A percentile compares a stretch with the other conserved stretches of the same genome.
phyloP scores from a whole-genome alignment of 768 basidiomycete genomes.

The Boletus patriciae region DNA sequence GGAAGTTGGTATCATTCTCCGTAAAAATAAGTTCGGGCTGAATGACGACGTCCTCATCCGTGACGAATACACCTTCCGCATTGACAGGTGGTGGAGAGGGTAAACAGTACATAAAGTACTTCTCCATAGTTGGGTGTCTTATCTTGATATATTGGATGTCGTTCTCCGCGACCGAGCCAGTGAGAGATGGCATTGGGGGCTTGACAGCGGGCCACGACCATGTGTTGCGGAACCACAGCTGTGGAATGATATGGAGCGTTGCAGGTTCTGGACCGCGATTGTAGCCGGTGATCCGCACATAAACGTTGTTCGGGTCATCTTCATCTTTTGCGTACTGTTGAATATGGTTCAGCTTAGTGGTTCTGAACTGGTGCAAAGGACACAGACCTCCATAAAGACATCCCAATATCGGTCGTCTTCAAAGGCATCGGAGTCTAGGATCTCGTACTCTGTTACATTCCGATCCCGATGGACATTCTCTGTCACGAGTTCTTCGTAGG shows the following conservation, averaged over 20 bases:
- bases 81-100: constrained; percentile 91
- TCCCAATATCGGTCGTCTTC: constrained; percentile 98
- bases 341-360: constrained; percentile 1
- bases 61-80: constrained; percentile 60
- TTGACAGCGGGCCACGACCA: constrained; percentile 90
- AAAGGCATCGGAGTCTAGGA: constrained; percentile 88
- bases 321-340: constrained; percentile 95
- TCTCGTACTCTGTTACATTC: constrained; percentile 89
- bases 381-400: constrained; percentile 89
- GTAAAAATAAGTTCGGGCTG: constrained; percentile 90
- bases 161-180: constrained; percentile 47
- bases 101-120: constrained; percentile 82
- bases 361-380: constrained; percentile 5
- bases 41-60: constrained; percentile 57
- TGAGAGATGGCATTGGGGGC: constrained; percentile 63
- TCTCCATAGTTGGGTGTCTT: constrained; percentile 72
- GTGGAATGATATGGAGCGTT: constrained; percentile 91
- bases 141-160: constrained; percentile 65
- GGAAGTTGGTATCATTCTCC: constrained; percentile 96
- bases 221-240: constrained; percentile 96
- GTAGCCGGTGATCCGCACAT: constrained; percentile 93
- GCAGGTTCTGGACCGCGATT: constrained; percentile 96
- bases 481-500: constrained; percentile 89
- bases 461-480: constrained; percentile 83
- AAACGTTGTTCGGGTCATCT: constrained; percentile 82